Base-by-base conservation (phyloP, 75 land plant genomes). In the Adiantum capillusveneris region DNA sequence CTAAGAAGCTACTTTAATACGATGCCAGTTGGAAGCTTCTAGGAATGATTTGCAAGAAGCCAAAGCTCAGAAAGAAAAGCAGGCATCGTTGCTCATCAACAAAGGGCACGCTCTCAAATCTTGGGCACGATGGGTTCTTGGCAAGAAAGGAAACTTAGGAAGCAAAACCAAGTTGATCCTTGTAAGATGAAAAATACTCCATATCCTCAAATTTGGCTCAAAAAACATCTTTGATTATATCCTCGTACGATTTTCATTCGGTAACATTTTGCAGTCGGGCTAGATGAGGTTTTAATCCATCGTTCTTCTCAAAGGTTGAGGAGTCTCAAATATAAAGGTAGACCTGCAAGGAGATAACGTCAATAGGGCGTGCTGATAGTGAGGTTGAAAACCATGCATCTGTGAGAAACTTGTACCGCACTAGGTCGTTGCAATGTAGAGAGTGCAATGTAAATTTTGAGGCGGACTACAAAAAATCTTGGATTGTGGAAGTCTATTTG, bases 101-200 rank as follows among this genome's bases (percentile, higher is more conserved):
- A n/a, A n/a, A n/a, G n/a, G n/a, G n/a, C n/a, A n/a, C n/a, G n/a
- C n/a, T n/a, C n/a, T n/a, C n/a, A n/a, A n/a, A n/a, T n/a, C n/a
- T n/a, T n/a, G n/a, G n/a, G n/a, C n/a, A n/a, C n/a, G n/a, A n/a
- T n/a, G n/a, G n/a, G n/a, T n/a, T n/a, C n/a, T n/a, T n/a, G n/a
- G n/a, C n/a, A n/a, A n/a, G n/a, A n/a, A n/a, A n/a, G n/a, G n/a
- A n/a, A n/a, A n/a, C n/a, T n/a, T n/a, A n/a, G n/a, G n/a, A n/a
- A n/a, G n/a, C 92, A 69, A 87, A 91, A 2, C 97, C 97, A 39
- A 91, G 73, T 57, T 87, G 90, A 65, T 87, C 85, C 54, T 79
- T 91, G 64, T 84, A 91, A 0, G 88, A 73, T 28, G 97, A 84
- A 56, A 91, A 87, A 25, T 82, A 80, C 51, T 82, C 92, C 21